Evolutionary conservation across 2,329 filamentous ascomycete species (phyloP).

Genomic region (Pyricularia pennisetigena): DNA sequence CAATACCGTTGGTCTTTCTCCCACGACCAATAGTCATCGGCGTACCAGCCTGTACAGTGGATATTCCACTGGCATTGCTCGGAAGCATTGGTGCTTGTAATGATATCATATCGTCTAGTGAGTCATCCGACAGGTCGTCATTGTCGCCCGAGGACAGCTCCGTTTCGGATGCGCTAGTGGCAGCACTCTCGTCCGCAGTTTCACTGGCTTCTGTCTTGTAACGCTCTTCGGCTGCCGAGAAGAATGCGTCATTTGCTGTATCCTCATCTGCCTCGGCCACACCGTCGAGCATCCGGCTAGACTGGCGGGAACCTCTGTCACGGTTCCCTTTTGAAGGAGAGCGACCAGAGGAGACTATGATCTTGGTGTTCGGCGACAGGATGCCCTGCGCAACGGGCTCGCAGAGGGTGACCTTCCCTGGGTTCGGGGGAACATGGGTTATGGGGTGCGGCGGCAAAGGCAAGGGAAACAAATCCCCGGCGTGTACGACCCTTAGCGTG

Average conservation of each 20-base stretch:
- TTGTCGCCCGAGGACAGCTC: conserved; percentile 57
- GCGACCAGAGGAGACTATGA: conserved; percentile 64
- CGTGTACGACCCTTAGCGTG: conserved; percentile 67
- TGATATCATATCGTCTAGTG: conserved; percentile 87
- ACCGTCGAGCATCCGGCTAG: conserved; percentile 42
- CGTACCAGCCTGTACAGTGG: conserved; percentile 70
- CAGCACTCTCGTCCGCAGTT: conserved; percentile 48
- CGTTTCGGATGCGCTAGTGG: conserved; percentile 36
- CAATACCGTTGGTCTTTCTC: conserved; percentile 57
- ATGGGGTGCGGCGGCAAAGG: conserved; percentile 77
- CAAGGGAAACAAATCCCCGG: conserved; percentile 68
- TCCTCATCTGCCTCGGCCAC: conserved; percentile 61
- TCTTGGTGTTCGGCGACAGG: conserved; percentile 66
- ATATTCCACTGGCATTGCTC: conserved; percentile 62
- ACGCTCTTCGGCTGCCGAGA: conserved; percentile 78
- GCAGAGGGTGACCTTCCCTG: conserved; percentile 83
- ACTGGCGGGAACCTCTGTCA: conserved; percentile 13
- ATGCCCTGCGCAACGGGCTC: conserved; percentile 89
- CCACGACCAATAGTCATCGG: conserved; percentile 64
- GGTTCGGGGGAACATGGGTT: conserved; percentile 74
- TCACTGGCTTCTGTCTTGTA: conserved; percentile 48
- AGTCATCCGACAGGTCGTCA: conserved; percentile 80
- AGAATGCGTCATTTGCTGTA: conserved; percentile 84
- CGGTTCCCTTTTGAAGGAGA: conserved; percentile 44
- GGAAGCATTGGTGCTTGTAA: conserved; percentile 70